A percentile compares a stretch with the other conserved stretches of the same genome.
Conservation (phyloP, 768 basidiomycete species). For the Strobilomyces dryophilus region DNA sequence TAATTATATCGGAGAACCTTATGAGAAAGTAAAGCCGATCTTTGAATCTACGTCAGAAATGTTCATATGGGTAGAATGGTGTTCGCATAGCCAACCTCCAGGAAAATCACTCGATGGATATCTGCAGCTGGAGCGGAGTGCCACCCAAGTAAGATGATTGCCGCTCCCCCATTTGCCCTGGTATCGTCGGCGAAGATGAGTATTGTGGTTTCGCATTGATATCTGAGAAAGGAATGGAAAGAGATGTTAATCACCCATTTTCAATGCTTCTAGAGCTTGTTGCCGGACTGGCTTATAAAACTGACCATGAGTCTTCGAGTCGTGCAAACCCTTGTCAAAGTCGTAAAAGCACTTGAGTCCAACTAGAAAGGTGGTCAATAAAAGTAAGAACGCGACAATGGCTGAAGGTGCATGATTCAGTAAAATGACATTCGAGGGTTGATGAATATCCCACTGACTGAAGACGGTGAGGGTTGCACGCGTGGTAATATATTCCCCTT, state of each 20-base stretch:
- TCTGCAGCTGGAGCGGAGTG: constrained; percentile 51
- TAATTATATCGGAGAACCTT: background rate
- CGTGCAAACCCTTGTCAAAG: constrained; percentile 74
- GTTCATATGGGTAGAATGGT: background rate
- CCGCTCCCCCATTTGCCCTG: constrained; percentile 44
- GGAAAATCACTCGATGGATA: constrained; percentile 67
- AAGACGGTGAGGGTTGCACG: constrained; percentile 77
- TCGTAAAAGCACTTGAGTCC: constrained; percentile 78
- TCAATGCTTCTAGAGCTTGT: constrained; percentile 17
- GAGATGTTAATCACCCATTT: constrained; percentile 36
- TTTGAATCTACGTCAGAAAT: constrained; percentile 4
- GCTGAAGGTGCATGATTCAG: constrained; percentile 38
- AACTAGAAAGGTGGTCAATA: constrained; percentile 70
- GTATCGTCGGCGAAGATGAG: constrained; percentile 35
- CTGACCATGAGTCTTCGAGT: constrained; percentile 75
- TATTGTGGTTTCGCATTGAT: constrained; percentile 45
- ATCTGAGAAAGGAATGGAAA: constrained; percentile 33
- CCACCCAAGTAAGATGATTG: constrained; percentile 43
- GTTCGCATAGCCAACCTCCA: background rate
- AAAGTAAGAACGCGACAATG: constrained; percentile 68
- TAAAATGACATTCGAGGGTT: background rate
- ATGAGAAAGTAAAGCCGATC: background rate
- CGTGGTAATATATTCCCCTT: constrained; percentile 59
- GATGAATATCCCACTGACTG: constrained; percentile 44
- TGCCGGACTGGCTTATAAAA: constrained; percentile 33